Evolutionary conservation across 768 basidiomycete genomes (phyloP), one percentile per base, ranked within the genome.

Genomic region (Lactarius pseudohatsudake): DNA sequence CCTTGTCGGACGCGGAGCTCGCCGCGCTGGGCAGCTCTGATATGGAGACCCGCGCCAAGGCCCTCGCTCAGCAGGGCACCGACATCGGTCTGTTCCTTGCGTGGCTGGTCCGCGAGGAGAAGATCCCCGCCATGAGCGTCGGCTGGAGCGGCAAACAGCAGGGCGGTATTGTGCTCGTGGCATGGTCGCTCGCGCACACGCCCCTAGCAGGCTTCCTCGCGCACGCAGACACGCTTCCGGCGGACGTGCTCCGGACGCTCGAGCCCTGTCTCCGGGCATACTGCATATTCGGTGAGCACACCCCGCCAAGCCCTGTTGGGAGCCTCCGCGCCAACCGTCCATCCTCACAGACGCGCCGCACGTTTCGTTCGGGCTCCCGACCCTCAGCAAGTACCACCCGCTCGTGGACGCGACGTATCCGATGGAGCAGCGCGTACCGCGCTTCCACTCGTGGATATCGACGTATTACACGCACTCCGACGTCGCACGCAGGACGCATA

Each of bases 1-100:
- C 69, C 4, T 69, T 69, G 40, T 66, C 67, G 4, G 47, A 59
- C 34, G 53, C 55, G 10, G 74, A 75, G 41, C 66, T 73, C 55
- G 66, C 47, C 32, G 62, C 32, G 28, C 54, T 70, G n/a, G 54
- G 41, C n/a, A 71, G 70, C 32, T 11, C 64, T 7, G 61, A 72
- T 30, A 16, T 62, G 2, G 61, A 41, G 53, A 63, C 56, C 9
- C 67, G 69, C 28, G 64, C 67, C 1, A 59, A 45, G 34, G 64
- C 62, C 32, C 64, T 70, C 20, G 57, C 64, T 9, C 53, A 45
- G 40, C 64, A 64, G 28, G 69, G 68, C 15, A n/a, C 57, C 18
- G 69, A 70, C 8, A 41, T 69, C 18, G 69, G 61, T 10, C 60
- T 56, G 9, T 70, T 70, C 58, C 61, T 70, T 18, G 69, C 64